Conservation (phyloP, 176 grass and related monocot genomes). For the Aegilops longissima region DNA sequence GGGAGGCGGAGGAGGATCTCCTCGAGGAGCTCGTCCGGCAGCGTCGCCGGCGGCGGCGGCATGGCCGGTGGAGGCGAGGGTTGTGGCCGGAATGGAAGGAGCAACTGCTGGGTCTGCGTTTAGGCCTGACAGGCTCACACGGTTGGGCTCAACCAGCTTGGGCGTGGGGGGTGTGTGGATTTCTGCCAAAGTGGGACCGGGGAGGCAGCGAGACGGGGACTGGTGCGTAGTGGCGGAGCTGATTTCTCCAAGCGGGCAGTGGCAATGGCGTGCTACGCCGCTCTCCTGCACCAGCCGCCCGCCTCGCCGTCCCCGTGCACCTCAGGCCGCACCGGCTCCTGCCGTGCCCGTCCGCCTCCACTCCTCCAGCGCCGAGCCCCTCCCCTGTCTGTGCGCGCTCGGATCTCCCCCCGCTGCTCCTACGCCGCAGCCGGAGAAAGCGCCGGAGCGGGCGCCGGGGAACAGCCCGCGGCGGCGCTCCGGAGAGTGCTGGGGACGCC, state of each 20-base stretch:
- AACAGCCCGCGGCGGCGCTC: conserved; percentile 41
- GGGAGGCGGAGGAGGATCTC: conserved; percentile 13
- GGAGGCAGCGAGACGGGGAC: neutral
- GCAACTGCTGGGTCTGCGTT: neutral
- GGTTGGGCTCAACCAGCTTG: neutral
- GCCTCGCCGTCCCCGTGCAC: conserved; percentile 14
- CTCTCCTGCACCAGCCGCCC: conserved; percentile 28
- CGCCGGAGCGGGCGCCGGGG: neutral
- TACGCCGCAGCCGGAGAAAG: neutral
- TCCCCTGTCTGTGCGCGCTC: neutral
- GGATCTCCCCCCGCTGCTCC: conserved; percentile 36
- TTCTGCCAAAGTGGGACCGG: neutral
- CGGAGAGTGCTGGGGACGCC: conserved; percentile 51
- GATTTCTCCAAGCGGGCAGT: neutral
- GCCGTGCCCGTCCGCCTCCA: neutral
- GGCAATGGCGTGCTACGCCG: conserved; percentile 44
- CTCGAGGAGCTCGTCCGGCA: neutral
- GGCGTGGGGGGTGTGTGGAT: neutral
- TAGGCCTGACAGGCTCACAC: neutral
- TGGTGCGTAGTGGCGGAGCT: neutral
- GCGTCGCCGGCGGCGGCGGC: neutral
- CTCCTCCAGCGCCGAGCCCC: neutral
- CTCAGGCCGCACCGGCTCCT: neutral
- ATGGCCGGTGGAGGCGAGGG: neutral
- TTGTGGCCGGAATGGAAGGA: neutral